Conservation (phyloP, 78 protist genomes). For the Dictyostelium firmibasis region DNA sequence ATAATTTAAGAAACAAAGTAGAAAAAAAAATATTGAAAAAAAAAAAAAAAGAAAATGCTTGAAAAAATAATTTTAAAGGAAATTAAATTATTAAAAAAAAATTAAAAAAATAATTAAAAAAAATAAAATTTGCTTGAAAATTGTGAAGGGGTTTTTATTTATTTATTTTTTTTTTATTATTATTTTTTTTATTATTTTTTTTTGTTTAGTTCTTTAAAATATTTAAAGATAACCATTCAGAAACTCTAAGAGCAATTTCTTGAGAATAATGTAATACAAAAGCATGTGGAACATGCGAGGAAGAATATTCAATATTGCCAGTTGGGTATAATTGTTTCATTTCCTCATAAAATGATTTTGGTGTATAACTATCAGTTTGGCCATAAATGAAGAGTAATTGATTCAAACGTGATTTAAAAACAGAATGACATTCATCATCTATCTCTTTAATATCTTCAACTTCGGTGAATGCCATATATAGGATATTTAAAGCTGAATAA, state of each 20-base stretch:
- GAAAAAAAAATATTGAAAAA: too few species aligned
- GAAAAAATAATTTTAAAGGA: too few species aligned
- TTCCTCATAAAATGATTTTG: conserved; percentile 18
- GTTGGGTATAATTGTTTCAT: conserved; percentile 8
- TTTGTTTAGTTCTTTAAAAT: background rate
- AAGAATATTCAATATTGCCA: conserved; percentile 39
- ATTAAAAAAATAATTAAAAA: too few species aligned
- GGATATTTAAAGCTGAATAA: conserved; percentile 9
- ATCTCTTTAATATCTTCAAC: conserved; percentile 29
- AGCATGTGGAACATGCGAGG: conserved; percentile 44
- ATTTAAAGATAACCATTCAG: background rate
- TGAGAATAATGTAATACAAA: conserved; percentile 40
- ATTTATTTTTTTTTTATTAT: background rate
- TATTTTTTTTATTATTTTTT: background rate
- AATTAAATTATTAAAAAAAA: too few species aligned
- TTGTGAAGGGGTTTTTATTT: too few species aligned
- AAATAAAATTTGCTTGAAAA: too few species aligned
- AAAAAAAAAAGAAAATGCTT: too few species aligned
- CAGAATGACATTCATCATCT: conserved; percentile 14
- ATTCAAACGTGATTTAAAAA: conserved; percentile 1
- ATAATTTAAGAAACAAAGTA: too few species aligned
- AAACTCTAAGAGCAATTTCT: conserved; percentile 26
- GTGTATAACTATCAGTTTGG: conserved; percentile 53
- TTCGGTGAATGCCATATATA: conserved; percentile 64
- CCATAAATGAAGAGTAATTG: conserved; percentile 55